Evolutionary conservation across 2,329 filamentous ascomycete genomes (phyloP).

Genomic region (Ambrosiella xylebori): DNA sequence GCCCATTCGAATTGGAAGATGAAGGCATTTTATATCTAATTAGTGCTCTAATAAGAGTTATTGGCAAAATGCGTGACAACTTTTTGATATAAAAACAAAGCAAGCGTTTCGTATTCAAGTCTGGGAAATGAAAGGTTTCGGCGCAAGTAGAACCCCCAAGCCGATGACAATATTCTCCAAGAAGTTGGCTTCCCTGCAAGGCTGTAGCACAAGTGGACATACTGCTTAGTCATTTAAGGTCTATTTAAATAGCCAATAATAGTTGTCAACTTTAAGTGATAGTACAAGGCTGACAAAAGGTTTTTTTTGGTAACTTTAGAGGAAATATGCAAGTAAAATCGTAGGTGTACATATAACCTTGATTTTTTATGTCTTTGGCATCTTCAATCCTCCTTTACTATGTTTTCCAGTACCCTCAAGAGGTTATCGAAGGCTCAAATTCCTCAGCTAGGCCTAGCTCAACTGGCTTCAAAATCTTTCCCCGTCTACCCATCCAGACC

Average conservation of each 20-base stretch:
- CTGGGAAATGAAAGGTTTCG: neutral
- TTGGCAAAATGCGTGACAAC: neutral
- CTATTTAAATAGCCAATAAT: neutral
- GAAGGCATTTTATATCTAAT: constrained; percentile 41
- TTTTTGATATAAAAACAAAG: no score
- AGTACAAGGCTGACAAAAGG: constrained; percentile 2
- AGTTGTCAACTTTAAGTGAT: constrained; percentile 21
- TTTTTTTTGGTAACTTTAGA: neutral
- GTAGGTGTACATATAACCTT: no score
- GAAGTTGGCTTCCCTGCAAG: neutral
- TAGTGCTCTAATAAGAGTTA: neutral
- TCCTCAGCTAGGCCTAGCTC: neutral
- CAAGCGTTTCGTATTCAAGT: no score
- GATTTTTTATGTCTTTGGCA: no score
- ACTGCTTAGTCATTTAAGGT: neutral
- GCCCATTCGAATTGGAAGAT: constrained; percentile 43
- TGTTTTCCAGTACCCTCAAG: constrained; percentile 6
- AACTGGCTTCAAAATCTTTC: neutral
- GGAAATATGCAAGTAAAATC: neutral
- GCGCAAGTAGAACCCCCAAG: neutral
- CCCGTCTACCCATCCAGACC: neutral
- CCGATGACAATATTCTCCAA: constrained; percentile 1
- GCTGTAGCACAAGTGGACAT: neutral
- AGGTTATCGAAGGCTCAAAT: constrained; percentile 1
- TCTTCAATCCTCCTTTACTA: neutral